Base-by-base conservation (phyloP, 352 stramenopile species). In the Pythium utonaiense region DNA sequence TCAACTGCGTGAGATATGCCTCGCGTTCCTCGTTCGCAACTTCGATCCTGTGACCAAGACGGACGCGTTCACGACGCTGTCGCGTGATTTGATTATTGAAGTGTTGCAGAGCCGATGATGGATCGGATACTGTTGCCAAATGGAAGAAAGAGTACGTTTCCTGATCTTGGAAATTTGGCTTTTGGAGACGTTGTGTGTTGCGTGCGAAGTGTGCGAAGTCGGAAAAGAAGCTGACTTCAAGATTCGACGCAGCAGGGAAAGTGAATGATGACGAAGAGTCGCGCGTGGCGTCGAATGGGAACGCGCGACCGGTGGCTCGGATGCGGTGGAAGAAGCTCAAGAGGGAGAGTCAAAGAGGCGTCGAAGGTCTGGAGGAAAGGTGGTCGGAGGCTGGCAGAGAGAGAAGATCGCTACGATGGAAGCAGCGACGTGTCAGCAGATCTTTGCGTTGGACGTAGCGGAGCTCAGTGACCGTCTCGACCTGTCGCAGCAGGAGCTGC, bases 21-120 rank as follows among this genome's bases (percentile, higher is more conserved):
- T 97, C 19, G 76, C 75, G 25, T 97, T 93, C 62, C 91, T 96
- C 53, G 83, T 97, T 36, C 80, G 84, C 21, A 86, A 96, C 70
- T 96, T 96, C 58, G 89, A 96, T 66, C 83, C 87, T 54, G 89
- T 96, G 55, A 96, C 89, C 58, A 96, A 96, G 72, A 95, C 86
- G 13, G 87, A 96, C 66, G 88, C 75, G 12, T 96, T 96, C 34
- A 78, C 88, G 28, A 70, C 75, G 51, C 74, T 96, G 50, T 95
- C 83, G 38, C 75, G 88, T 27, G 87, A 96, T 50, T 67, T 96
- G 38, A 96, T 96, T 56, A 79, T 96, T 31, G 88, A 96, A 58
- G 84, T 94, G 42, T 67, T 96, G 36, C 86, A 94, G 60, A 96
- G 81, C 50, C 84, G 60, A 45, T 67, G 42, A 33, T 45, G 14